Evolutionary conservation across 495 filamentous ascomycete species (phyloP).

Genomic region (Penicillium bovifimosum): DNA sequence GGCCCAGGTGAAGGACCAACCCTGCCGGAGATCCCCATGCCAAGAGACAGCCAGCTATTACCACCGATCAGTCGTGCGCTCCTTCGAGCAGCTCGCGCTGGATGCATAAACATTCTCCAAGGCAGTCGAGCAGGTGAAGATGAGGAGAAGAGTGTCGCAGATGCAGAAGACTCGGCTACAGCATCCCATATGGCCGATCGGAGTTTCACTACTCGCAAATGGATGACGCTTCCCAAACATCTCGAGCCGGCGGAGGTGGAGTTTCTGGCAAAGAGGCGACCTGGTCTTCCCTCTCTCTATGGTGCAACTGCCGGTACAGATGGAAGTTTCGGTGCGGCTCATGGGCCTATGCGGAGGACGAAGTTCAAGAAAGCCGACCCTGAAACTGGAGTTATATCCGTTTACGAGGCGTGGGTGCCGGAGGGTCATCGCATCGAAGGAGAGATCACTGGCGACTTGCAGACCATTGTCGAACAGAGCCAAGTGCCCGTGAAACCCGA

Average conservation of each 20-base stretch:
- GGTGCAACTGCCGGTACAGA: conserved; percentile 42
- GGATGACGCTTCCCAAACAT: conserved; percentile 73
- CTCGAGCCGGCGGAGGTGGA: conserved; percentile 69
- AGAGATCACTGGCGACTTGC: conserved; percentile 60
- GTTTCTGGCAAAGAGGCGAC: conserved; percentile 81
- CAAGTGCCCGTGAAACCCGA: conserved; percentile 37
- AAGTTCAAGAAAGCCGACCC: conserved; percentile 73
- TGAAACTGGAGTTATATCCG: conserved; percentile 64
- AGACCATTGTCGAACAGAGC: conserved; percentile 27
- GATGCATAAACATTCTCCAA: conserved; percentile 54
- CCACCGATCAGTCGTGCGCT: conserved; percentile 74
- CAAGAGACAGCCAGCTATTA: conserved; percentile 78
- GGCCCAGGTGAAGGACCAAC: conserved; percentile 48
- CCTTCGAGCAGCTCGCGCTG: conserved; percentile 75
- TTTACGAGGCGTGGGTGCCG: conserved; percentile 73
- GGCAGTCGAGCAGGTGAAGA: conserved; percentile 39
- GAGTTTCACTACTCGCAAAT: conserved; percentile 68
- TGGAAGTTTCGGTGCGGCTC: conserved; percentile 31
- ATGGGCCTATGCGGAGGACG: conserved; percentile 58
- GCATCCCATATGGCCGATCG: conserved; percentile 33
- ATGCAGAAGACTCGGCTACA: conserved; percentile 38
- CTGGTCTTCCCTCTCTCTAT: conserved; percentile 59
- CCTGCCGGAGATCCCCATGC: conserved; percentile 64
- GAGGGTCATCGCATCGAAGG: conserved; percentile 79
- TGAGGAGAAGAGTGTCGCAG: conserved; percentile 46